Percentiles rank a stretch among this genome's conserved stretches.
These are phyloP conservation scores for Nowakowskiella sp. DNA, from an alignment of 192 early-diverging fungal genomes.

Conservation along the genomic window DNA sequence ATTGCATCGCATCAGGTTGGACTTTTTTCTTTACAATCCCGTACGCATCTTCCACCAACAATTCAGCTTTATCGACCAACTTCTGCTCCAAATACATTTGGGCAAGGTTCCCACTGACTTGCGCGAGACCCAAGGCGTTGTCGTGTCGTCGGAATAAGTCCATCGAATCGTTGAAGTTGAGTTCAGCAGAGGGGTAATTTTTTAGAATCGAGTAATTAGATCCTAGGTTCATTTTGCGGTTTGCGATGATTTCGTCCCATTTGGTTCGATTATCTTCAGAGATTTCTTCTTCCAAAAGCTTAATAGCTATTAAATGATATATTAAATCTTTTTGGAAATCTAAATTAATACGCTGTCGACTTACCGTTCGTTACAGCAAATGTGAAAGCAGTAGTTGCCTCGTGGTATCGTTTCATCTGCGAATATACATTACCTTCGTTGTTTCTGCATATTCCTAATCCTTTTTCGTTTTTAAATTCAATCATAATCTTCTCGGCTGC, in stretches of 20 bases:
- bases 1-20: conserved; percentile 23
- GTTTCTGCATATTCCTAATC: conserved; percentile 26
- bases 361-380: conserved; percentile 23
- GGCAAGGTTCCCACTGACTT: conserved; percentile 27
- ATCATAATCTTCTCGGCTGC: conserved; percentile 27
- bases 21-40: conserved; percentile 5
- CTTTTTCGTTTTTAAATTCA: conserved; percentile 19
- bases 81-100: conserved; percentile 19
- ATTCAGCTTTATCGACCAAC: conserved; percentile 10
- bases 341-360: conserved; percentile 4
- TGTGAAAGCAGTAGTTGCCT: conserved; percentile 15
- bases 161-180: conserved; percentile 12
- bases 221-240: conserved; percentile 24
- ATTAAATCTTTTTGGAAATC: no score
- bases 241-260: no score
- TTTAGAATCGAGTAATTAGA: neutral
- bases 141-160: conserved; percentile 19
- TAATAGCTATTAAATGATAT: no score
- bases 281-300: conserved; percentile 8
- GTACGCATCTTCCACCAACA: conserved; percentile 18
- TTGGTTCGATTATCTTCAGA: conserved; percentile 9
- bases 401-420: conserved; percentile 11
- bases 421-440: conserved; percentile 34
- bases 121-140: conserved; percentile 24
- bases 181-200: neutral